These are phyloP conservation scores for Isabelozyma pseudorhagii DNA, from an alignment of 805 yeast genomes.

Conservation along the genomic window DNA sequence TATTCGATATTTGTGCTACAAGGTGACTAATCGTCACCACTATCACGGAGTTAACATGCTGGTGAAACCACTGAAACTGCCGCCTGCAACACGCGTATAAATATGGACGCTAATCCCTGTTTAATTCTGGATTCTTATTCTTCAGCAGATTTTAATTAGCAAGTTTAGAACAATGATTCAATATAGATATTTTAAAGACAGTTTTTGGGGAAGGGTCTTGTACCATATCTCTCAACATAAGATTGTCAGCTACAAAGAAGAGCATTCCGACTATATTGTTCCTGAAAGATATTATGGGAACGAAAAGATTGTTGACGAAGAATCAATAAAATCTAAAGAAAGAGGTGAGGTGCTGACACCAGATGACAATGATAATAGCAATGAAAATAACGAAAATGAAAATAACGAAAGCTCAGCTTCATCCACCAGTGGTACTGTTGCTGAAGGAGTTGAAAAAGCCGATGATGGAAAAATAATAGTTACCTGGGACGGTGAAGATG, in stretches of 20 bases:
- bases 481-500: conserved; percentile 42
- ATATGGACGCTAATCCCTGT: background rate
- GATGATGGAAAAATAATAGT: conserved; percentile 9
- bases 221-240: conserved; percentile 26
- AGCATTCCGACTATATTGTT: conserved; percentile 21
- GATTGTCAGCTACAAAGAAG: conserved; percentile 23
- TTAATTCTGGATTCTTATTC: background rate
- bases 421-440: conserved; percentile 1
- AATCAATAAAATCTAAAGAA: conserved; percentile 4
- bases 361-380: conserved; percentile 1
- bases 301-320: conserved; percentile 1
- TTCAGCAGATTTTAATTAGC: background rate
- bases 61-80: background rate
- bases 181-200: conserved; percentile 24
- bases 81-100: background rate
- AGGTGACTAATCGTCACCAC: background rate
- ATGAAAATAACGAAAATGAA: conserved; percentile 7
- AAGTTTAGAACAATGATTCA: background rate
- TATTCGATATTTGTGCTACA: background rate
- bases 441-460: background rate
- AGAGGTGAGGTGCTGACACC: background rate
- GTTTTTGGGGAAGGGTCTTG: conserved; percentile 26
- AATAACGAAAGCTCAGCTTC: background rate
- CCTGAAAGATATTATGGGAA: conserved; percentile 28
- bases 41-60: background rate